Evolutionary conservation across 257 asterid species (phyloP).

Genomic region (Plectranthus barbatus): DNA sequence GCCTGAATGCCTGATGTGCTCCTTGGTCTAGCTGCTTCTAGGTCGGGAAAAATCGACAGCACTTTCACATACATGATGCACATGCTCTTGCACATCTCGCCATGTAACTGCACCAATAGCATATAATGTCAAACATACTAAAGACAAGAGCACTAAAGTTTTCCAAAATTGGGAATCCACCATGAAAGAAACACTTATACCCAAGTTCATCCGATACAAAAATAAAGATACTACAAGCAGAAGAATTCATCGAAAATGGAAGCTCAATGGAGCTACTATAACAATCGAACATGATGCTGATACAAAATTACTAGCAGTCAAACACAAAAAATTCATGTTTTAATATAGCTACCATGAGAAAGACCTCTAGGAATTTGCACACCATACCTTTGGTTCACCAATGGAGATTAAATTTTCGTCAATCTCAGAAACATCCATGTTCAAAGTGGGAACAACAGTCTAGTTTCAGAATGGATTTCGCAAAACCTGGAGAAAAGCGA

Average conservation of each 20-base stretch:
- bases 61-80: constrained; percentile 66
- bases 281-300: neutral
- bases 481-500: constrained; percentile 28
- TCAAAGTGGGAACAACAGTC: constrained; percentile 9
- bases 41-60: constrained; percentile 80
- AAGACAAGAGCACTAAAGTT: neutral
- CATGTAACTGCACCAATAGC: constrained; percentile 70
- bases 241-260: neutral
- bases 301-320: neutral
- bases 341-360: neutral
- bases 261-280: neutral
- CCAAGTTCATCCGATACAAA: neutral
- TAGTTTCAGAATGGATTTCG: neutral
- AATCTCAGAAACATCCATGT: constrained; percentile 68
- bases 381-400: constrained; percentile 88
- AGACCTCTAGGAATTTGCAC: neutral
- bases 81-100: constrained; percentile 88
- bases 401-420: constrained; percentile 66
- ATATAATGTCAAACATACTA: constrained; percentile 6
- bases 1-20: constrained; percentile 99
- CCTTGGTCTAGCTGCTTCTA: constrained; percentile 94
- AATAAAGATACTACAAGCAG: neutral
- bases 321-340: neutral
- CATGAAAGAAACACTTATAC: neutral
- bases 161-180: neutral